Base-by-base conservation (phyloP, 2,329 filamentous ascomycete genomes). In the Penicillium freii region DNA sequence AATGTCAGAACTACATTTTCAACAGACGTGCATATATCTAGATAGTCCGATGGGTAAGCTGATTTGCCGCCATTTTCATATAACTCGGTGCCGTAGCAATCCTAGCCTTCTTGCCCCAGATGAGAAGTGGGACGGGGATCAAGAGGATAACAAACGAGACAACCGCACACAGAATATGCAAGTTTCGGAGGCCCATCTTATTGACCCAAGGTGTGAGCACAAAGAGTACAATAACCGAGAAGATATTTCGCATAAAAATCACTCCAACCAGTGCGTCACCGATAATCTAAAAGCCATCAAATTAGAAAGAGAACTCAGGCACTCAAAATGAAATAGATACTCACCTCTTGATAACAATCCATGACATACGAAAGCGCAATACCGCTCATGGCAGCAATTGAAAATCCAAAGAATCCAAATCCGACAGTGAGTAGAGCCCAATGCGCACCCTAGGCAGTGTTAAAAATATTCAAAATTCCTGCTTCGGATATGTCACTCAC, bases 231-330 rank as follows among this genome's bases (percentile, higher is more conserved):
- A 75, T 71, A 5, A 76, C 76, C 25, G 72, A 71, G 44, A 80
- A 71, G 5, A 71, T 61, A 50, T 82, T 81, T 1, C 79, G 73
- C 27, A 77, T 67, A 53, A 81, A 76, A 0, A 77, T 75, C 1
- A 82, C 69, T 0, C 69, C 75, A 2, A 80, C 76, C 6, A 82
- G 66, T 1, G 78, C 73, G 60, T 81, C 78, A 6, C 75, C 78
- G 42, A 81, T 71, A 31, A 82, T 76, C 71, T 80, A 58, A 8
- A n/a, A 34, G n/a, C 4, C 7, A 9, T 25, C 11, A 36, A 25
- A 4, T 54, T n/a, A 54, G 43, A 11, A 19, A 29, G 11, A 11
- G 13, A 46, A 5, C 39, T 59, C 29, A 19, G 11, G 5, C 1
- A 6, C 7, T 23, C 11, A 3, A 11, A 9, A 15, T 2, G 8